Percentiles rank a stretch among this genome's conserved stretches.
Conservation (phyloP, 306 rosid genomes). For the Abrus pulchellus region DNA sequence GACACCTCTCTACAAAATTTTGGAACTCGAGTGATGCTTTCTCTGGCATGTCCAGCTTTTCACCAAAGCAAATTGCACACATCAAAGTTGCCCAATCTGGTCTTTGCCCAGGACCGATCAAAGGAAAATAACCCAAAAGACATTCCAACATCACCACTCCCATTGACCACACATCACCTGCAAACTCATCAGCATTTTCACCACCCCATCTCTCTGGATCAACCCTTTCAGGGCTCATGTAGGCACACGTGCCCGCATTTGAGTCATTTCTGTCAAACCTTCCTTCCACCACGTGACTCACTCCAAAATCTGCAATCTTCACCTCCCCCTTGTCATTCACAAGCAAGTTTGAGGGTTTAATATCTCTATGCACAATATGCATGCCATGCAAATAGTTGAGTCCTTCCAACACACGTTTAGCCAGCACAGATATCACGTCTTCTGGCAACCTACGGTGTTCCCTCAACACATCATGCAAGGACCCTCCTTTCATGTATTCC, state of each 20-base stretch:
- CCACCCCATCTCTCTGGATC: slow-evolving; percentile 71
- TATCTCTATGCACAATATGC: slow-evolving; percentile 77
- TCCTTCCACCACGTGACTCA: slow-evolving; percentile 55
- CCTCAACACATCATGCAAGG: slow-evolving; percentile 60
- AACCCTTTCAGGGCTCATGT: slow-evolving; percentile 82
- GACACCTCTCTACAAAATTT: slow-evolving; percentile 63
- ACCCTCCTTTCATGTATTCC: slow-evolving; percentile 79
- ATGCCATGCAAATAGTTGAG: slow-evolving; percentile 62
- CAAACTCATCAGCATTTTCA: slow-evolving; percentile 58
- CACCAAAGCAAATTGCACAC: slow-evolving; percentile 72
- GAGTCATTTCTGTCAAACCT: slow-evolving; percentile 25
- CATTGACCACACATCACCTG: slow-evolving; percentile 75
- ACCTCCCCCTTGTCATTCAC: slow-evolving; percentile 62
- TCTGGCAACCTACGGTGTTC: slow-evolving; percentile 53
- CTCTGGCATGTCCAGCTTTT: slow-evolving; percentile 62
- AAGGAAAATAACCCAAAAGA: slow-evolving; percentile 63
- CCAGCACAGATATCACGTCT: slow-evolving; percentile 55
- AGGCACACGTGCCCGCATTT: slow-evolving; percentile 65
- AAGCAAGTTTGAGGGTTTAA: slow-evolving; percentile 75
- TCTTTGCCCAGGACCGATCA: slow-evolving; percentile 55
- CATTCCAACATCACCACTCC: slow-evolving; percentile 73
- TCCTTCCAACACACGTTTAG: slow-evolving; percentile 61
- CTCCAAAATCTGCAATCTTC: slow-evolving; percentile 85
- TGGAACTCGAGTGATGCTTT: slow-evolving; percentile 57
- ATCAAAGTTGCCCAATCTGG: slow-evolving; percentile 70